These are phyloP conservation scores for Coemansia sp. DNA, from an alignment of 192 early-diverging fungal species.

Conservation along the genomic window DNA sequence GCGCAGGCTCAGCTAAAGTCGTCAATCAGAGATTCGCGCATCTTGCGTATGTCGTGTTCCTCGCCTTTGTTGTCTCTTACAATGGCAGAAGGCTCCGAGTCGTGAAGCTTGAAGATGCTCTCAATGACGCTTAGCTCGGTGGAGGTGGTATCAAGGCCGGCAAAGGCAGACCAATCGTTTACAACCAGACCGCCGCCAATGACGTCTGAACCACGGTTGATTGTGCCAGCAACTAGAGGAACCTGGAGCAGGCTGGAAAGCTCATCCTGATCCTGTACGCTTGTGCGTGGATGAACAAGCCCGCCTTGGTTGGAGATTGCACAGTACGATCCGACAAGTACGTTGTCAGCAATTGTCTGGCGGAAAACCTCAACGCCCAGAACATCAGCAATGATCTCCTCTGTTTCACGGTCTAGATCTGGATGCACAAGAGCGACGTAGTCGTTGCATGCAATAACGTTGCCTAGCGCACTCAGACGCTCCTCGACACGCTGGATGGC, in stretches of 20 bases:
- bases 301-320: conserved; percentile 97
- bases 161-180: conserved; percentile 98
- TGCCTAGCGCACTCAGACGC: conserved; percentile 94
- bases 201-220: conserved; percentile 97
- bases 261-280: conserved; percentile 97
- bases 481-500: conserved; percentile 97
- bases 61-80: conserved; percentile 64
- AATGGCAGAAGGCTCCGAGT: conserved; percentile 85
- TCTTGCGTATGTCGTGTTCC: conserved; percentile 5
- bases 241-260: conserved; percentile 95
- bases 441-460: conserved; percentile 99
- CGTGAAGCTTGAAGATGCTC: conserved; percentile 96
- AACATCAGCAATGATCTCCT: conserved; percentile 99
- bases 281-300: conserved; percentile 92
- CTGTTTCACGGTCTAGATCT: conserved; percentile 97
- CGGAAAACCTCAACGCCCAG: conserved; percentile 97
- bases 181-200: conserved; percentile 97
- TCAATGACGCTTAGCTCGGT: conserved; percentile 98
- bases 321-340: conserved; percentile 94
- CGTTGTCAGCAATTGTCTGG: conserved; percentile 97
- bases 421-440: conserved; percentile 98
- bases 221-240: conserved; percentile 96
- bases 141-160: conserved; percentile 92
- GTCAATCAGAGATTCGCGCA: conserved; percentile 94
- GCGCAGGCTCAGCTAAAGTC: conserved; percentile 56